These are phyloP conservation scores for Phlyctochytrium arcticum DNA, from an alignment of 192 early-diverging fungal species.

Conservation along the genomic window DNA sequence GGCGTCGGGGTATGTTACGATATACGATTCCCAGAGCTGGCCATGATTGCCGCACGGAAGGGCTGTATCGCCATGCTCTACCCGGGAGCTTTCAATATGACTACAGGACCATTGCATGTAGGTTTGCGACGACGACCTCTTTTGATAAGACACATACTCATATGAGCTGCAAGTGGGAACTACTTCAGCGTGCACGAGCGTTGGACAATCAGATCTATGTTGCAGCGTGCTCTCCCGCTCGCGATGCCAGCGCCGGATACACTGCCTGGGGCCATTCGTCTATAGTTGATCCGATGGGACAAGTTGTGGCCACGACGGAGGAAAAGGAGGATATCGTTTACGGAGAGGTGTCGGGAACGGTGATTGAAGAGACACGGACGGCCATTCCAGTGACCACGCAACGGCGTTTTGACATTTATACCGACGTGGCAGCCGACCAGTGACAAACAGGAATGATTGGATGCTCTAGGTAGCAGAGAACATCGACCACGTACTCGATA, in stretches of 20 bases:
- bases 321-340: conserved; percentile 79
- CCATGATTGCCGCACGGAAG: conserved; percentile 82
- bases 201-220: conserved; percentile 94
- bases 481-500: too few relatives aligned
- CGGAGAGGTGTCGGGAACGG: conserved; percentile 65
- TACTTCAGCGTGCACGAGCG: conserved; percentile 77
- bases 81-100: conserved; percentile 95
- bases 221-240: conserved; percentile 93
- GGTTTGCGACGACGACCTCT: background rate
- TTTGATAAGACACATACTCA: background rate
- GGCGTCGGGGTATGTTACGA: conserved; percentile 97
- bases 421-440: conserved; percentile 50
- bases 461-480: too few relatives aligned
- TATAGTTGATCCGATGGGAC: conserved; percentile 79
- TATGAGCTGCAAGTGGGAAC: conserved; percentile 67
- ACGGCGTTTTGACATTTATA: conserved; percentile 87
- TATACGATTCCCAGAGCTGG: conserved; percentile 93
- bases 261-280: conserved; percentile 94
- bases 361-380: conserved; percentile 60
- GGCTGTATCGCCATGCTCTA: conserved; percentile 93
- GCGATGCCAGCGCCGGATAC: conserved; percentile 70
- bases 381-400: conserved; percentile 76
- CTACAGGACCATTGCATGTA: conserved; percentile 86
- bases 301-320: conserved; percentile 67
- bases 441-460: background rate